Conservation (phyloP, 768 basidiomycete species). For the Boletellus ananiceps region DNA sequence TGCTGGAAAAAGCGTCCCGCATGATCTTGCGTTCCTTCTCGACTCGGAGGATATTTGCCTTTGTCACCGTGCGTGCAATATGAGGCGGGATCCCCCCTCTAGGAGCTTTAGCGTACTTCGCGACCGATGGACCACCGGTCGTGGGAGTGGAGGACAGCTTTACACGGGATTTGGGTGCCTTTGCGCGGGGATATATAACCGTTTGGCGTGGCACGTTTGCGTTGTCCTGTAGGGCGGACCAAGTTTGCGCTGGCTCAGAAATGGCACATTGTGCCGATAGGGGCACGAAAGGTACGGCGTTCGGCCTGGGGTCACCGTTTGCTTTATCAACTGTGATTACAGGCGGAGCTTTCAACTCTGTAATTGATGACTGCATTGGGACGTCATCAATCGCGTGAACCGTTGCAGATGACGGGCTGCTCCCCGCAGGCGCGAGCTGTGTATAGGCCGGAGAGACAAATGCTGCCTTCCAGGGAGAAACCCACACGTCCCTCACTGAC, state of each 20-base stretch:
- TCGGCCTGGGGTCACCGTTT: background rate
- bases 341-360: background rate
- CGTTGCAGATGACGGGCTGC: background rate
- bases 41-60: constrained; percentile 19
- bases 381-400: background rate
- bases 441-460: background rate
- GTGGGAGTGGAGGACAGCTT: background rate
- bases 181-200: background rate
- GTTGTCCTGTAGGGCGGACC: background rate
- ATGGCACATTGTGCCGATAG: background rate
- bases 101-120: constrained; percentile 18
- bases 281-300: background rate
- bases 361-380: background rate
- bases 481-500: background rate
- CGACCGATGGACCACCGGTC: background rate
- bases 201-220: background rate
- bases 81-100: constrained; percentile 30
- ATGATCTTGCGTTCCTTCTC: constrained; percentile 24
- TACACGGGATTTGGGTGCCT: constrained; percentile 4
- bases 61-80: constrained; percentile 30
- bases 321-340: background rate
- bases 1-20: constrained; percentile 9
- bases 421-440: background rate
- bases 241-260: constrained; percentile 3
- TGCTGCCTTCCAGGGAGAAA: constrained; percentile 6